Evolutionary conservation across 2,329 filamentous ascomycete genomes (phyloP), one percentile per base, ranked within the genome.

Genomic region (Onygenales sp.): DNA sequence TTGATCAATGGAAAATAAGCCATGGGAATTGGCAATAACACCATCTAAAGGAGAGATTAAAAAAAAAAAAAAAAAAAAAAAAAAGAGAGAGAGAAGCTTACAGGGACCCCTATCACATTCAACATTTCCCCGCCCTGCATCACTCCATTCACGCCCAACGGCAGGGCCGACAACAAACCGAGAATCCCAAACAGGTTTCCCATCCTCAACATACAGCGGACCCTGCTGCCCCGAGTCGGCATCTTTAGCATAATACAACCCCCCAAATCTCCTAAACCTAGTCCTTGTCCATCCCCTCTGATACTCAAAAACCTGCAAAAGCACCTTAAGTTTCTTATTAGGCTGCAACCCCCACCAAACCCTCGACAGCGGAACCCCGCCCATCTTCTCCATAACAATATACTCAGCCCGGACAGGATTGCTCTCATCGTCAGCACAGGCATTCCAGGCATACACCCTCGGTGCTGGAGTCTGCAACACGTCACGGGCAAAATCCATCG

Each of bases 321-420:
- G 13, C 1, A 54, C 27, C 35, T 50, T 54, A 7, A 50, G 46
- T 45, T 54, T 54, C 14, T 33, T 7, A 5, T 42, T 39, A 5
- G 45, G 46, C 46, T 47, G 39, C 31, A 54, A 36, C 4, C 42
- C 42, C 17, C 55, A 61, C 66, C 64, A 68, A n/a, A 60, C 52
- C 38, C 62, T 58, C 13, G 59, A 62, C 21, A 67, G 48, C 13
- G 60, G 57, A 7, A 46, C 56, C 27, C 68, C 67, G 1, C 31
- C 57, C n/a, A 64, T 38, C 27, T 61, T 59, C 52, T 68, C 67
- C 64, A 69, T 66, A 41, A 70, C 63, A 10, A 71, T 60, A 31
- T 63, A 70, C 57, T 70, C 66, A 13, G 65, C 64, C 3, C 66
- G 65, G 48, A 66, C 66, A 48, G 63, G 35, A 46, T 70, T 69